Evolutionary conservation across 257 asterid species (phyloP).

Genomic region (Nicotiana undulata): DNA sequence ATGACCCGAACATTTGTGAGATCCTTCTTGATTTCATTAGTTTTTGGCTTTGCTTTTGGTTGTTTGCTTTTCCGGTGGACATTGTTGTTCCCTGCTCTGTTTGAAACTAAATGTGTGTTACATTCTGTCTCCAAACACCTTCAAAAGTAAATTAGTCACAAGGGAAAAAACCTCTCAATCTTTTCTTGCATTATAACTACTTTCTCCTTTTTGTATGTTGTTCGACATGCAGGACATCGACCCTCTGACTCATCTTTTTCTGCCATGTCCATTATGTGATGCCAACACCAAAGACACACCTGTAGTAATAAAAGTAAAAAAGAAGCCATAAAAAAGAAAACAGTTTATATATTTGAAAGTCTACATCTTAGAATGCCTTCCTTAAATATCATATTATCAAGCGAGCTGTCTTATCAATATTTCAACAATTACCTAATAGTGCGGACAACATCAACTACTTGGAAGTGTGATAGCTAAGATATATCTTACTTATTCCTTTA

Average conservation of each 20-base stretch:
- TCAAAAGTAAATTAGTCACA: constrained; percentile 10
- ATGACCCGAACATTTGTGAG: constrained; percentile 85
- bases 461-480: background rate
- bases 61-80: constrained; percentile 61
- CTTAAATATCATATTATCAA: background rate
- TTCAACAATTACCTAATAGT: background rate
- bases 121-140: constrained; percentile 4
- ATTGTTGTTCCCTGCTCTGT: constrained; percentile 46
- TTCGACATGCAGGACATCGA: constrained; percentile 93
- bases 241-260: constrained; percentile 84
- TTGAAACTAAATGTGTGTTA: constrained; percentile 4
- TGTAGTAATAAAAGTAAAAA: constrained; percentile 15
- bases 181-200: constrained; percentile 71
- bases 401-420: background rate
- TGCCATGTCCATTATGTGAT: constrained; percentile 95
- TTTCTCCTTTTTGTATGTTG: constrained; percentile 79
- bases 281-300: constrained; percentile 99
- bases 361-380: background rate
- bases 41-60: constrained; percentile 73
- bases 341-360: background rate
- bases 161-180: constrained; percentile 49
- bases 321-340: background rate
- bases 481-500: background rate
- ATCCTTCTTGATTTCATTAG: constrained; percentile 74
- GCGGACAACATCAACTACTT: background rate